Base-by-base conservation (phyloP, 2,329 filamentous ascomycete species). In the Exophiala mesophila region DNA sequence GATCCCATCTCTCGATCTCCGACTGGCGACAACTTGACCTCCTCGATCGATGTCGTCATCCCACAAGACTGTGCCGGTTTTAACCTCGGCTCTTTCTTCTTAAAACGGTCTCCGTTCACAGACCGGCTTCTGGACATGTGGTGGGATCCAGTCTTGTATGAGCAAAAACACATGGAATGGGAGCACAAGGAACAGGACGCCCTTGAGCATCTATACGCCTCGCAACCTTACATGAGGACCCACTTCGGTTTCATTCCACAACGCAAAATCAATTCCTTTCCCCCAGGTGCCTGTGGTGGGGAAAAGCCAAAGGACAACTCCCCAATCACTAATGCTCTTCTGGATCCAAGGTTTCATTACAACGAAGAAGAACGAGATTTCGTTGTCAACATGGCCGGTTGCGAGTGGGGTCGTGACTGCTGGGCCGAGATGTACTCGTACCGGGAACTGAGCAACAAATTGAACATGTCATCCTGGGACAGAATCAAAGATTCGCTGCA, bases 111-210 rank as follows among this genome's bases (percentile, higher is more conserved):
- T 57, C 72, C 80, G 18, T 98, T 89, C 87, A 87, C 89, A 0
- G 90, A 97, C 58, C 83, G 88, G 3, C 70, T 98, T 13, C 77
- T 98, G 24, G 92, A 98, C 59, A 77, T 95, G 39, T 98, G 92
- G 92, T 98, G 92, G 92, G 92, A 98, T 59, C 92, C 92, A 0
- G 89, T 97, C 20, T 80, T 84, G 44, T 98, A 98, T 64, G 92
- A 98, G 67, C 92, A 98, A 67, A 94, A 88, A 62, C 92, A 98
- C 64, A 96, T 96, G 89, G 79, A 92, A 50, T 98, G 92, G 92
- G 89, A 92, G 59, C 92, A 98, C 72, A 97, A 97, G 63, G 92
- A 98, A 64, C 92, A 98, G 67, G 89, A 97, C 60, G 88, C 89
- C 2, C 70, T 98, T 30, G 89, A 96, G 67, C 85, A 94, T 67